Percentiles rank a stretch among this genome's conserved stretches.
phyloP scores from a whole-genome alignment of 345 rosid species.

The Aurinia saxatilis region DNA sequence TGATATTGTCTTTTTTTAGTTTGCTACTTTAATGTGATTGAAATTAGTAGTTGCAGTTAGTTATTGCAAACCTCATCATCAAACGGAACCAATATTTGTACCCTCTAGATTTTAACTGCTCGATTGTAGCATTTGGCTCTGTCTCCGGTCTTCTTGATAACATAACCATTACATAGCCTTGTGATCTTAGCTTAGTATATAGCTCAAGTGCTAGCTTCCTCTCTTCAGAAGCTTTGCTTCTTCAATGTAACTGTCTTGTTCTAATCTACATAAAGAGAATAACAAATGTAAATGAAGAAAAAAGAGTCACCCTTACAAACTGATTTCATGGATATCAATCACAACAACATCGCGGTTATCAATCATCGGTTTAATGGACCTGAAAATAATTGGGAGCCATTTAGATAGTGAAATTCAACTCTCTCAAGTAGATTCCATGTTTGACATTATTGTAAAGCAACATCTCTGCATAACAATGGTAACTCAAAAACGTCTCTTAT shows the following conservation, averaged over 20 bases:
- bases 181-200: slow-evolving; percentile 45
- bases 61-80: slow-evolving; percentile 63
- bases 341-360: slow-evolving; percentile 46
- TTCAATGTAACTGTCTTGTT: slow-evolving; percentile 29
- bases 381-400: slow-evolving; percentile 43
- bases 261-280: slow-evolving; percentile 24
- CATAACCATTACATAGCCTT: slow-evolving; percentile 57
- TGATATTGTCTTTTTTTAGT: background rate
- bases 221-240: slow-evolving; percentile 39
- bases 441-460: slow-evolving; percentile 36
- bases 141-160: slow-evolving; percentile 44
- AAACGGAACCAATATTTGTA: slow-evolving; percentile 49
- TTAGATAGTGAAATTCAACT: slow-evolving; percentile 38
- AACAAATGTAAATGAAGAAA: background rate
- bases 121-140: slow-evolving; percentile 30
- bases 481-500: slow-evolving; percentile 23
- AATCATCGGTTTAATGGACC: slow-evolving; percentile 27
- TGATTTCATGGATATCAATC: slow-evolving; percentile 55
- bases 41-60: background rate
- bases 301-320: slow-evolving; percentile 31
- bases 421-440: slow-evolving; percentile 46
- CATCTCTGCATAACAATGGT: slow-evolving; percentile 48
- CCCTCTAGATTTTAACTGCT: slow-evolving; percentile 48
- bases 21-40: background rate
- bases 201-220: slow-evolving; percentile 30